Evolutionary conservation across 768 basidiomycete genomes (phyloP), one percentile per base, ranked within the genome.

Genomic region (Lentinula boryana): DNA sequence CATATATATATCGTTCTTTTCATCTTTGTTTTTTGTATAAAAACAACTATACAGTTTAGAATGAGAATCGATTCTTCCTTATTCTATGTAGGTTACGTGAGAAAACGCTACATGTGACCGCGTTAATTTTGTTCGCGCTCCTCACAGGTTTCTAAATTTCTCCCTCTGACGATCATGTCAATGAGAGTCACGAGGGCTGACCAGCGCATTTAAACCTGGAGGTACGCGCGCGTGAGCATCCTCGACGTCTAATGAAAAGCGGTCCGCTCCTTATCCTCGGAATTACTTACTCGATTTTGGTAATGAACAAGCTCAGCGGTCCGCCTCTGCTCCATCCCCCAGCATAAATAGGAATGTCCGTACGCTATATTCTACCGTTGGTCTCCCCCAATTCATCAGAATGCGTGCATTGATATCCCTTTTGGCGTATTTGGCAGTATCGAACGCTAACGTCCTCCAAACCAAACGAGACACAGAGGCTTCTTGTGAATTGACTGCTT

Each of bases 401-500:
- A 56, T 56, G 55, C 40, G 13, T 43, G 9, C 9, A 12, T 56
- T 43, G 9, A 10, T 49, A 27, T 31, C 36, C 50, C 16, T 46
- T n/a, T 18, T 60, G 13, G 58, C 50, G 32, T 51, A 23, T 16
- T 16, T 38, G 16, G 12, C 57, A 16, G 18, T 44, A 18, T 57
- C 48, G 6, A 16, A 27, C n/a, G 58, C 58, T 10, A 38, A 40
- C 4, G 36, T 48, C 15, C 40, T 56, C 13, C 7, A 35, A 56
- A 21, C 5, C 1, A 15, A 18, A 32, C 23, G 18, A 49, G 23
- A 31, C 27, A 40, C 58, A 9, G 48, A 59, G 8, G 58, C 58
- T 21, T 38, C 33, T 31, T 85, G 84, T 65, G 80, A 76, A 7
- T 60, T 84, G 48, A 60, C 63, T 3, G 75, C 80, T 9, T 75